Conservation (phyloP, 2,329 filamentous ascomycete genomes). For the Claviceps cyperi region DNA sequence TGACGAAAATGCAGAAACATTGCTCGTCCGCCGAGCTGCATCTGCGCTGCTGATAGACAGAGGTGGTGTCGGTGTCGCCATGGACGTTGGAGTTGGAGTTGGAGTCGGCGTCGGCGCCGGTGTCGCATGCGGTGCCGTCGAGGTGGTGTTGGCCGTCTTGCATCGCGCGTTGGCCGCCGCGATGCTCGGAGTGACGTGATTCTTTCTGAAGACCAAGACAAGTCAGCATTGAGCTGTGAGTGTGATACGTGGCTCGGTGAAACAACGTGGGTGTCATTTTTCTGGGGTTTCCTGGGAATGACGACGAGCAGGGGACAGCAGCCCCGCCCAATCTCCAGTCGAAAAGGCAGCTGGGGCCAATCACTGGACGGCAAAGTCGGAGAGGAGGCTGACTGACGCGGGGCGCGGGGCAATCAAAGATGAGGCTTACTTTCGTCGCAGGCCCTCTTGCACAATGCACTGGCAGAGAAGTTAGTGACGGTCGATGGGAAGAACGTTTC, state of each 20-base stretch:
- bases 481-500: background rate
- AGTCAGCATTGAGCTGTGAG: too few relatives aligned
- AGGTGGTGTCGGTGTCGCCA: conserved; percentile 1
- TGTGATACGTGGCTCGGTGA: background rate
- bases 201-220: conserved; percentile 22
- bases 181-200: conserved; percentile 25
- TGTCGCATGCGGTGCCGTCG: background rate
- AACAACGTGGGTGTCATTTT: background rate
- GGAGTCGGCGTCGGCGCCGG: background rate
- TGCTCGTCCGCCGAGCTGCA: conserved; percentile 24
- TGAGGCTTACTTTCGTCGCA: conserved; percentile 63
- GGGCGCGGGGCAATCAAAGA: conserved; percentile 1
- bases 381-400: background rate
- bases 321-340: too few relatives aligned
- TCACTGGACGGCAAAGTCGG: background rate
- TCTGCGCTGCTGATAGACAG: conserved; percentile 14
- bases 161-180: conserved; percentile 25
- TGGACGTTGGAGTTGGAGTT: background rate
- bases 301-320: too few relatives aligned
- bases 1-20: conserved; percentile 13
- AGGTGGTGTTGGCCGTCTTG: conserved; percentile 1
- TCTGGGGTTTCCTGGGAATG: too few relatives aligned
- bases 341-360: too few relatives aligned
- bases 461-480: conserved; percentile 9
- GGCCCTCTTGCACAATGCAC: conserved; percentile 66